Evolutionary conservation across 805 yeast genomes (phyloP), one percentile per base, ranked within the genome.

Genomic region (Alloascoidea hylecoeti): DNA sequence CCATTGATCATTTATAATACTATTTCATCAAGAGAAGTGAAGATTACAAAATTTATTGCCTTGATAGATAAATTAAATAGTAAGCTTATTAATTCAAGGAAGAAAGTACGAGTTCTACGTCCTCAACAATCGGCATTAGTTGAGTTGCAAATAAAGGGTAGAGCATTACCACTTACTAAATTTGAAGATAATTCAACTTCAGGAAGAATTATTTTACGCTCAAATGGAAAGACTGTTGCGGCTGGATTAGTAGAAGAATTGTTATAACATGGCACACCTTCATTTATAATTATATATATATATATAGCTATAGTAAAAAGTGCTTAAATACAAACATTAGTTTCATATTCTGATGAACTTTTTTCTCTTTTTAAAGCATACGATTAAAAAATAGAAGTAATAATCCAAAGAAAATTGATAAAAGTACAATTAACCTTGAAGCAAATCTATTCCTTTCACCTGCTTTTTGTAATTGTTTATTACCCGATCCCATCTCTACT

Each of bases 1-100:
- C 78, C 88, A 33, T 68, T 85, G 45, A 70, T 84, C 33, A 54
- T 84, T 38, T 84, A 86, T 56, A 68, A 88, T 42, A 86, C 88
- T 44, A 76, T 82, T 41, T 66, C 74, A 17, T 74, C 77, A 34
- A 71, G 73, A 33, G 82, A 92, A 2, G 85, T 84, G 3, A 69
- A 77, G 44, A 59, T 86, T 15, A 50, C 64, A 34, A 68, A 68
- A 42, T 65, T 75, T 46, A 43, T 56, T 41, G 46, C 60, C 43
- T 34, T 53, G 39, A 46, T 58, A 33, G 60, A 54, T 40, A 53
- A 50, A 35, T 27, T 49, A 16, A n/a, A n/a, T n/a, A 61, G 64
- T 2, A 36, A 42, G 16, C 42, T 44, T 2, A 14, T 45, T 18
- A n/a, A n/a, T n/a, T n/a, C n/a, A n/a, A 57, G 55, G 43, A 60